These are phyloP conservation scores for Phytopythium mirpurense DNA, from an alignment of 352 stramenopile species.

Conservation along the genomic window DNA sequence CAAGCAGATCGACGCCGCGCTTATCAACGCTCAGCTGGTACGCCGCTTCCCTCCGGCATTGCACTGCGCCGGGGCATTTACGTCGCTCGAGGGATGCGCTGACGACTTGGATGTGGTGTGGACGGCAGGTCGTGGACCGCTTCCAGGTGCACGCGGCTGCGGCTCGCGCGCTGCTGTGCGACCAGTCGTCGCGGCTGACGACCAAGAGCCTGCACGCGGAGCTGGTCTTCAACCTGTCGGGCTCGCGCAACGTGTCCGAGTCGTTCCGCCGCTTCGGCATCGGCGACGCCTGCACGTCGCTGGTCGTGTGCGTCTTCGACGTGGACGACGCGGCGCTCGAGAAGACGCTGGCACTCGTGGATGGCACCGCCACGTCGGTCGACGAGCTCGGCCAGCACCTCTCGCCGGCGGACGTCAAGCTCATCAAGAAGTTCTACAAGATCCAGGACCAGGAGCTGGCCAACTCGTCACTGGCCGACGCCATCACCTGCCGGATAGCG, in stretches of 20 bases:
- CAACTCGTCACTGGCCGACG: conserved; percentile 56
- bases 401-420: conserved; percentile 35
- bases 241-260: conserved; percentile 77
- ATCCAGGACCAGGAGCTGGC: conserved; percentile 74
- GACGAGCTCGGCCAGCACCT: conserved; percentile 47
- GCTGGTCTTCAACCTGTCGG: conserved; percentile 84
- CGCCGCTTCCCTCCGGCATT: background rate
- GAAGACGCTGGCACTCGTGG: conserved; percentile 30
- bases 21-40: conserved; percentile 75
- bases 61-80: no score
- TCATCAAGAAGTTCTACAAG: conserved; percentile 83
- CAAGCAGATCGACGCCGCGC: conserved; percentile 62
- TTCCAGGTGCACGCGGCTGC: conserved; percentile 75
- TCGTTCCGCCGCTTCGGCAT: conserved; percentile 81
- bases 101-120: background rate
- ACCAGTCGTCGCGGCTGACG: conserved; percentile 46
- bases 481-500: conserved; percentile 78
- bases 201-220: conserved; percentile 78
- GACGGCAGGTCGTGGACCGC: conserved; percentile 51
- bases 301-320: conserved; percentile 78
- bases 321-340: conserved; percentile 39
- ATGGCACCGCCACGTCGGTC: conserved; percentile 42
- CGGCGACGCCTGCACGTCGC: conserved; percentile 36
- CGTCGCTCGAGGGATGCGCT: background rate
- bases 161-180: conserved; percentile 64